Evolutionary conservation across 2,329 filamentous ascomycete genomes (phyloP).

Genomic region (Phaeosphaeria sp.): DNA sequence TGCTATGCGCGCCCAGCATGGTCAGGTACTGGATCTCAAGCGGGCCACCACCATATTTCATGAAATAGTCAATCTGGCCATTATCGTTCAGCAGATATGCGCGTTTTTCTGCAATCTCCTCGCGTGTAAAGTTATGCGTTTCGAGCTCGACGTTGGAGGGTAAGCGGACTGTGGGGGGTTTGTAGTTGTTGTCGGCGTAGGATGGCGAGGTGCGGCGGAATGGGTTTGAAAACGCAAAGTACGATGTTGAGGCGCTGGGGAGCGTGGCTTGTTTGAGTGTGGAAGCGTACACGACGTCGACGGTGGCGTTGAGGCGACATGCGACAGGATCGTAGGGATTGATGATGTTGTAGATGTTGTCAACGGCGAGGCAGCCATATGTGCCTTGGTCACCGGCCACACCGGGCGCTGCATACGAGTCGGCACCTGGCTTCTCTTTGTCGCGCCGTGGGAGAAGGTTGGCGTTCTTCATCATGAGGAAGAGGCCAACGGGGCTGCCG

Average conservation of each 20-base stretch:
- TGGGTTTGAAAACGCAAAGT: conserved; percentile 51
- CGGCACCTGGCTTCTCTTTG: conserved; percentile 75
- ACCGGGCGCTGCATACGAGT: conserved; percentile 58
- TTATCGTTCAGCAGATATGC: conserved; percentile 93
- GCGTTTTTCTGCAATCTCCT: conserved; percentile 90
- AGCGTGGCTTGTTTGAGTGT: conserved; percentile 80
- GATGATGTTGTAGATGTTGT: conserved; percentile 96
- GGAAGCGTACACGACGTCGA: conserved; percentile 80
- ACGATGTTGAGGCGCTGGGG: conserved; percentile 69
- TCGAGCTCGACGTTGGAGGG: conserved; percentile 79
- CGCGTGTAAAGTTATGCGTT: conserved; percentile 90
- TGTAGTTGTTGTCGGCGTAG: conserved; percentile 28
- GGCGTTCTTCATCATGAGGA: conserved; percentile 80
- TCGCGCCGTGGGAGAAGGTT: conserved; percentile 78
- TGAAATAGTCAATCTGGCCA: conserved; percentile 90
- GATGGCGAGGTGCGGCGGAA: conserved; percentile 48
- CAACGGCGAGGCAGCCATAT: conserved; percentile 90
- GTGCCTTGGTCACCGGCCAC: conserved; percentile 80
- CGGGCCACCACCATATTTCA: conserved; percentile 83
- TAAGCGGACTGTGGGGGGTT: conserved; percentile 46
- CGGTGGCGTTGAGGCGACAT: conserved; percentile 88
- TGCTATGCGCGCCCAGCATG: conserved; percentile 94
- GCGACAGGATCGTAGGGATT: conserved; percentile 81
- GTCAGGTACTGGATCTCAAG: conserved; percentile 96
- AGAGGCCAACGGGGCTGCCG: conserved; percentile 91